phyloP scores from a whole-genome alignment of 2,329 filamentous ascomycete species.

The Helicocarpus griseus region DNA sequence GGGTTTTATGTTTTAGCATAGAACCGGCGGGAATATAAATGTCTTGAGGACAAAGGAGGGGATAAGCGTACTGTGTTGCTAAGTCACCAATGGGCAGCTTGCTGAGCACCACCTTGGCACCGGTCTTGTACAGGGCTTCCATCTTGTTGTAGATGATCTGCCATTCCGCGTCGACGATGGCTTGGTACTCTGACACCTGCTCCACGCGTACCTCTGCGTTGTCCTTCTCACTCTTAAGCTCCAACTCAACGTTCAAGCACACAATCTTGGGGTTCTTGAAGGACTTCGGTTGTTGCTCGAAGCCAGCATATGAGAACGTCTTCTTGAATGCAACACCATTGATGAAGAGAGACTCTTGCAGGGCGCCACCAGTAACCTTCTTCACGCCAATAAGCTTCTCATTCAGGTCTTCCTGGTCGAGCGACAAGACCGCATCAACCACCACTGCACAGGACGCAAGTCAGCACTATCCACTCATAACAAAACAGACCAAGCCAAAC shows the following conservation, averaged over 20 bases:
- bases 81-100: conserved; percentile 96
- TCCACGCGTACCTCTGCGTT: conserved; percentile 97
- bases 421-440: conserved; percentile 86
- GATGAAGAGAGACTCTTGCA: conserved; percentile 93
- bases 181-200: conserved; percentile 98
- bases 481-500: not conserved
- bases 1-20: conserved; percentile 1
- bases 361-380: conserved; percentile 91
- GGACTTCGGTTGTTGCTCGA: conserved; percentile 96
- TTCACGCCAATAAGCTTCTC: conserved; percentile 97
- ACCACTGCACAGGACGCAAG: conserved; percentile 58
- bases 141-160: conserved; percentile 99
- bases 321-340: conserved; percentile 99
- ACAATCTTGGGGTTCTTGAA: conserved; percentile 94
- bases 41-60: not conserved
- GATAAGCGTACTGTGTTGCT: conserved; percentile 62
- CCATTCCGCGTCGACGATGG: conserved; percentile 98
- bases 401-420: conserved; percentile 95
- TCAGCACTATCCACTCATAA: conserved; percentile 3
- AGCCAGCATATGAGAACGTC: conserved; percentile 97
- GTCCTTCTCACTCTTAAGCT: conserved; percentile 98
- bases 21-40: not conserved
- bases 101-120: conserved; percentile 93
- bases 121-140: conserved; percentile 85
- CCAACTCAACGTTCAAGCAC: conserved; percentile 93